Evolutionary conservation across 176 grass and related monocot species (phyloP), one percentile per base, ranked within the genome.

Genomic region (Triticum timopheevii): DNA sequence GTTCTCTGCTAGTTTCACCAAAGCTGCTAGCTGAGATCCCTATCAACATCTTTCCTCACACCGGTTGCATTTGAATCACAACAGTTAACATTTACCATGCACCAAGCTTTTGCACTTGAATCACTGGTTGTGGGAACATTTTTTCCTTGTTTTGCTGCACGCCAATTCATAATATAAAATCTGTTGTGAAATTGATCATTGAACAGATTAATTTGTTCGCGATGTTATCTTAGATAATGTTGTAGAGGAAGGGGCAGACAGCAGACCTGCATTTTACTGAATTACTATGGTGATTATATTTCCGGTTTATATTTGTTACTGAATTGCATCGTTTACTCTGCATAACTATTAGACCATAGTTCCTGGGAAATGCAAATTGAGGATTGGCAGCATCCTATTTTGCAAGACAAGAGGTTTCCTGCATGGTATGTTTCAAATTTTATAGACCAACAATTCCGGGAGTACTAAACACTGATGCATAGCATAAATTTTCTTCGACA

Each of bases 281-380:
- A 85, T 24, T 87, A 38, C 56, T 80, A 28, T 79, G 10, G 54
- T 84, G 80, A 19, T 90, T 82, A 42, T n/a, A 78, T 86, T 69
- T 62, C 15, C 10, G 42, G 7, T 76, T 76, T n/a, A 33, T 34
- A 75, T 11, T 73, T 66, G 13, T 80, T 87, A 36, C 75, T 84
- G 47, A 80, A 44, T 74, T 65, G 50, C 9, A 50, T 90, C 17
- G 68, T 35, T 86, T 20, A 73, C 42, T 74, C 13, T 77, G 73
- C 30, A 77, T 20, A 85, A 70, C 56, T 86, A 63, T 80, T 86
- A 98, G 95, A 95, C 24, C 93, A 93, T 89, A 28, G 84, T 89
- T 92, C 90, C 20, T 98, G 96, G 96, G 96, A 98, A 73, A 77
- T 20, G 34, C 88, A 92, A 84, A 98, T 98, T 88, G 90, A 98